Base-by-base conservation (phyloP, 768 basidiomycete species). In the Lactifluus subvellereus region DNA sequence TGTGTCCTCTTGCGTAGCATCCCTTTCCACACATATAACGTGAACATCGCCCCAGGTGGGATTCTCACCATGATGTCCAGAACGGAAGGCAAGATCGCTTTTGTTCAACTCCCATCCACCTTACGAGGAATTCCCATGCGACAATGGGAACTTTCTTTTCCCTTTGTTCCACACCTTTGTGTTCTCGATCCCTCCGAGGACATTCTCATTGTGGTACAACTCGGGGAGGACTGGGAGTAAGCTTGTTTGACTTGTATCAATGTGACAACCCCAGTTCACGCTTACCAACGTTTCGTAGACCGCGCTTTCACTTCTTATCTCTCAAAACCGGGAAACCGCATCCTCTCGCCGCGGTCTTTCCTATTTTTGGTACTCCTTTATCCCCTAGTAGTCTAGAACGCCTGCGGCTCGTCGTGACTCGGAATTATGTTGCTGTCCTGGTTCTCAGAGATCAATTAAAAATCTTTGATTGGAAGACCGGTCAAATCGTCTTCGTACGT, bases 401-500 rank as follows among this genome's bases (percentile, higher is more conserved):
- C n/a, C 8, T 57, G 22, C 49, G 37, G 14, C 22, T 62, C 35
- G 4, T 51, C 18, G 50, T 57, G 4, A 4, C 50, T 22, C 35
- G 32, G 8, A 58, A 52, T 14, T 32, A 62, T 57, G 27, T 62
- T 16, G 50, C 56, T 7, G 27, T 35, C 0, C 43, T 57, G 18
- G 16, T 47, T 20, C n/a, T 18, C 18, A 1, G 4, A 4, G n/a
- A 38, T 45, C 27, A 33, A 53, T n/a, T 62, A 30, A 62, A 6
- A 13, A 4, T 58, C 13, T 58, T 35, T 51, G 27, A 58, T 53
- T 62, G 61, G 56, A 62, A 62, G 54, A 38, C 50, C 10, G 51
- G 61, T 32, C 61, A 38, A 50, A 58, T 45, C n/a, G 6, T 62
- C 2, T 42, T 58, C 35, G 61, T 62, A 53, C 42, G 56, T 62